Percentiles rank a stretch among this genome's conserved stretches.
These are phyloP conservation scores for Podospora pseudocomata DNA, from an alignment of 495 filamentous ascomycete species.

Conservation along the genomic window DNA sequence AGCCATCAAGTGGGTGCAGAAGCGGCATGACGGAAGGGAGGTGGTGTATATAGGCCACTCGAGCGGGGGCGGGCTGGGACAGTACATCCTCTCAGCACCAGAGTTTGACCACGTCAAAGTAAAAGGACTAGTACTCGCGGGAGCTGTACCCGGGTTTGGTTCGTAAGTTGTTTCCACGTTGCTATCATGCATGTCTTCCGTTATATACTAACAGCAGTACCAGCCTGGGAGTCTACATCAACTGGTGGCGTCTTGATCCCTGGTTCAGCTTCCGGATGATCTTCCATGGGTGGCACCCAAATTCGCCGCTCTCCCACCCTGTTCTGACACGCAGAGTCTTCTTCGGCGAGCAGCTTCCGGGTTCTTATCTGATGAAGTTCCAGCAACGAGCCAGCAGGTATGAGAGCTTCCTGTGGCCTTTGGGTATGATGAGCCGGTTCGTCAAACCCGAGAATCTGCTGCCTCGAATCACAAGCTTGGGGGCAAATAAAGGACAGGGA, in stretches of 20 bases:
- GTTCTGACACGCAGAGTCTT: slow-evolving; percentile 40
- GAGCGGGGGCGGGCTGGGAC: slow-evolving; percentile 42
- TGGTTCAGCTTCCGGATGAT: slow-evolving; percentile 42
- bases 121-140: slow-evolving; percentile 39
- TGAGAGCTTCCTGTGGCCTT: slow-evolving; percentile 45
- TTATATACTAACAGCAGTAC: neutral
- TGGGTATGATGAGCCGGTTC: slow-evolving; percentile 42
- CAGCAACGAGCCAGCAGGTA: slow-evolving; percentile 38
- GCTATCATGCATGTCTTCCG: neutral
- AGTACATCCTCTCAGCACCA: slow-evolving; percentile 36
- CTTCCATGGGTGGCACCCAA: slow-evolving; percentile 43
- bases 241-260: slow-evolving; percentile 44
- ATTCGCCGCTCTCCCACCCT: slow-evolving; percentile 47
- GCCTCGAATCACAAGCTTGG: slow-evolving; percentile 32
- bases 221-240: slow-evolving; percentile 40
- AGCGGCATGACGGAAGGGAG: slow-evolving; percentile 25
- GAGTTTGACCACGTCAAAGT: slow-evolving; percentile 35
- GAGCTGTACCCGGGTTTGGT: slow-evolving; percentile 41
- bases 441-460: slow-evolving; percentile 36
- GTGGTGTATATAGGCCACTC: slow-evolving; percentile 48
- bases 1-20: slow-evolving; percentile 35
- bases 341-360: slow-evolving; percentile 36
- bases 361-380: slow-evolving; percentile 31
- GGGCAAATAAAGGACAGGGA: slow-evolving; percentile 14
- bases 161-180: slow-evolving; percentile 35